These are phyloP conservation scores for Cyberlindnera sargentensis DNA, from an alignment of 805 yeast genomes.

Conservation along the genomic window DNA sequence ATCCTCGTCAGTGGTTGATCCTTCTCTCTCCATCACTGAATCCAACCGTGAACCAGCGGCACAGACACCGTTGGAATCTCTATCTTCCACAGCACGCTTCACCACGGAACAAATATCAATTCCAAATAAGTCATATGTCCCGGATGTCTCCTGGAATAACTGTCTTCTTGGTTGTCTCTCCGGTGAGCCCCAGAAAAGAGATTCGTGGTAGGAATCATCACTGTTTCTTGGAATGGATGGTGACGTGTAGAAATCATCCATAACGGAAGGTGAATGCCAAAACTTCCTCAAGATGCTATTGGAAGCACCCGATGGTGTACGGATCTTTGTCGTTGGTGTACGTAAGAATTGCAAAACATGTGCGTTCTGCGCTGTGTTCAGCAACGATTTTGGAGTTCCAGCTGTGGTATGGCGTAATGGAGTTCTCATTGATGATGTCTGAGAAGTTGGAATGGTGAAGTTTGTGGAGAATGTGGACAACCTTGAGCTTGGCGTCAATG, in stretches of 20 bases:
- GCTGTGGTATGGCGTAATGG: background rate
- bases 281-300: constrained; percentile 41
- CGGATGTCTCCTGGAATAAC: constrained; percentile 12
- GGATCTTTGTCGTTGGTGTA: constrained; percentile 25
- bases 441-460: constrained; percentile 3
- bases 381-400: background rate
- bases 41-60: background rate
- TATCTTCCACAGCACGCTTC: constrained; percentile 34
- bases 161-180: constrained; percentile 11
- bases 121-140: constrained; percentile 42
- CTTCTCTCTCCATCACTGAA: constrained; percentile 1
- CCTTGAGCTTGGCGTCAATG: constrained; percentile 47
- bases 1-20: constrained; percentile 12
- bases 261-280: constrained; percentile 61
- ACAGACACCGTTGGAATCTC: background rate
- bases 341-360: constrained; percentile 12
- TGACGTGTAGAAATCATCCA: constrained; percentile 61
- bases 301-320: constrained; percentile 22
- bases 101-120: constrained; percentile 48
- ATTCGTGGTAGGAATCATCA: constrained; percentile 24
- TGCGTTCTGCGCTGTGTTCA: background rate
- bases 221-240: constrained; percentile 28
- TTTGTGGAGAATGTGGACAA: constrained; percentile 11
- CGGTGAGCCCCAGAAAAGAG: constrained; percentile 31
- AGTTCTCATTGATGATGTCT: background rate